Base-by-base conservation (phyloP, 75 land plant species). In the Cupressus sempervirens region DNA sequence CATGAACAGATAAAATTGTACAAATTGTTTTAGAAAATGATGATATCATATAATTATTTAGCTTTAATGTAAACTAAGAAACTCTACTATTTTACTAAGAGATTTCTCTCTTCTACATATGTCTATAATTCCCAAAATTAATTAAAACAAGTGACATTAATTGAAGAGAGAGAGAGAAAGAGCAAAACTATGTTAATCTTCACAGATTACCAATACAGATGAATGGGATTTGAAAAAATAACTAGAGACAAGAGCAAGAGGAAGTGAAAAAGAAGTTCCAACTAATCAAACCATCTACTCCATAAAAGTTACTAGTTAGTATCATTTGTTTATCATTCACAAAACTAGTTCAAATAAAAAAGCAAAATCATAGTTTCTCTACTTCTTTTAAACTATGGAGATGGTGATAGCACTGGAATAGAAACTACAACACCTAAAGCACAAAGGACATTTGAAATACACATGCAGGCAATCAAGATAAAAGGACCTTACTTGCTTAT, bases 401-500 rank as follows among this genome's bases (percentile, higher is more conserved):
- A 13, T 34, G 12, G 38, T 4, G 41, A 74, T 38, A 13, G 30
- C 76, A 74, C 65, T 74, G 76, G 36, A 35, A 74, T 35, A 9
- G 73, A 58, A 74, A 35, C 36, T 74, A 20, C 40, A 15, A 38
- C 13, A 14, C 40, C 76, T 74, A 34, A 16, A 36, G 45, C 9
- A 40, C 8, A 76, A 11, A 32, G 83, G 5, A 41, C 20, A 87
- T 40, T 20, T 8, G 45, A 82, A n/a, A 16, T 81, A 20, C 5
- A 30, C 15, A 16, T 0, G 40, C 41, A 20, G 6, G 75, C 10
- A 45, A 23, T 67, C 40, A 15, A 81, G 29, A 54, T 38, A 26
- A 46, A 86, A 82, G 16, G 58, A 77, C 34, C 62, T 50, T 86
- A 97, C 99, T 94, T 83, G 34, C 89, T 89, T 65, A 92, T 75